Evolutionary conservation across 2,329 filamentous ascomycete genomes (phyloP).

Genomic region (Aspergillus terreus): DNA sequence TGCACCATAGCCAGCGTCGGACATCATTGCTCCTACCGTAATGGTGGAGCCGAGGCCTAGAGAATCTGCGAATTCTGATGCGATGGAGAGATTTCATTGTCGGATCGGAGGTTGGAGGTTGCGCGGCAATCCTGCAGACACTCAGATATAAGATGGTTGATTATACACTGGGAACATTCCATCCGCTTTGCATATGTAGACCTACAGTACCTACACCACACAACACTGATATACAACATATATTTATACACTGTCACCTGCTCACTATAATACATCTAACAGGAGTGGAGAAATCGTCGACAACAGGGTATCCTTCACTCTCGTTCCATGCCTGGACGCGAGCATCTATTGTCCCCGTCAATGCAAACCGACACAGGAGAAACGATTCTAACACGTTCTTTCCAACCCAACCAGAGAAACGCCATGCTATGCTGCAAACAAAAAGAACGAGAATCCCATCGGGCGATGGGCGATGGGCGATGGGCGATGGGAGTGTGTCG

Average conservation of each 20-base stretch:
- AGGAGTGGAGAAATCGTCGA: neutral
- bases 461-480: neutral
- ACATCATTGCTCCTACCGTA: no score
- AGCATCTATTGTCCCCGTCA: neutral
- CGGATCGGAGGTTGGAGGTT: no score
- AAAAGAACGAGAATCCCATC: neutral
- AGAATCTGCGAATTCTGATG: no score
- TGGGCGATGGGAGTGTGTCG: neutral
- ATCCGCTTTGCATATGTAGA: no score
- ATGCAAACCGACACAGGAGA: neutral
- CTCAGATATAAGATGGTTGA: no score
- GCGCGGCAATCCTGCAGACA: no score
- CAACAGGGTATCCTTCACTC: neutral
- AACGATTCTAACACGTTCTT: slow-evolving; percentile 15
- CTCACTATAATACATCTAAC: no score
- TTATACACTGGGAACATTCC: no score
- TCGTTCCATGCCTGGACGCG: neutral
- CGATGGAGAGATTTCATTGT: no score
- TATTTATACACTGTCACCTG: no score
- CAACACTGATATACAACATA: no score
- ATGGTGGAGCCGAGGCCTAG: neutral
- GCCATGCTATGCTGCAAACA: slow-evolving; percentile 40
- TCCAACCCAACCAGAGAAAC: slow-evolving; percentile 26
- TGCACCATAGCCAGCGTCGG: slow-evolving; percentile 20
- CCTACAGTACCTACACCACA: no score